phyloP scores from a whole-genome alignment of 2,329 filamentous ascomycete genomes.

The Dendrostoma leiphaemia region DNA sequence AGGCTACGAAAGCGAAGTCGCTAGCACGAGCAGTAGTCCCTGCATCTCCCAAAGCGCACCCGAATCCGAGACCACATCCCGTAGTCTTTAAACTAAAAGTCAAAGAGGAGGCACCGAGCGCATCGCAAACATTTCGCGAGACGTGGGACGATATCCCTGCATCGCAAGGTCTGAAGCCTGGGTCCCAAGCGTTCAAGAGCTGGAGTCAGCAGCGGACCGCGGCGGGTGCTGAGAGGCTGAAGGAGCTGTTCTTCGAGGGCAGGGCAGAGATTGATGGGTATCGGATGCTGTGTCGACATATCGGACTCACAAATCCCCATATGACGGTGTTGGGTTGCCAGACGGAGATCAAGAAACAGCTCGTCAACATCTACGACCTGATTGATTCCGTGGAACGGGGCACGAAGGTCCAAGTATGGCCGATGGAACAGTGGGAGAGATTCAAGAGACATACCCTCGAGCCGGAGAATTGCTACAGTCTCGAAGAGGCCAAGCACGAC shows the following conservation, averaged over 20 bases:
- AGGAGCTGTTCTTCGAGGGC: not conserved
- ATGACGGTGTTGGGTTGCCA: not conserved
- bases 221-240: not conserved
- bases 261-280: not conserved
- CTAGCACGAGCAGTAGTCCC: no score
- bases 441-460: not conserved
- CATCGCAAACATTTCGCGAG: not conserved
- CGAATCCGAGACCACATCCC: no score
- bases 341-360: not conserved
- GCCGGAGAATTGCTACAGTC: not conserved
- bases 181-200: not conserved
- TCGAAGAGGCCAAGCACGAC: not conserved
- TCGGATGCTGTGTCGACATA: not conserved
- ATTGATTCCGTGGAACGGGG: not conserved
- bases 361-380: not conserved
- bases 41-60: no score
- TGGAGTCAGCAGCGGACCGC: not conserved
- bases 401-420: not conserved
- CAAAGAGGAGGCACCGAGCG: no score
- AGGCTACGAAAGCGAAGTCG: no score
- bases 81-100: no score
- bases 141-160: not conserved
- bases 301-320: not conserved
- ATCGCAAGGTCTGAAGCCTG: not conserved
- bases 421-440: not conserved